Evolutionary conservation across 2,329 filamentous ascomycete species (phyloP).

Genomic region (Reticulascus tulasneorum): DNA sequence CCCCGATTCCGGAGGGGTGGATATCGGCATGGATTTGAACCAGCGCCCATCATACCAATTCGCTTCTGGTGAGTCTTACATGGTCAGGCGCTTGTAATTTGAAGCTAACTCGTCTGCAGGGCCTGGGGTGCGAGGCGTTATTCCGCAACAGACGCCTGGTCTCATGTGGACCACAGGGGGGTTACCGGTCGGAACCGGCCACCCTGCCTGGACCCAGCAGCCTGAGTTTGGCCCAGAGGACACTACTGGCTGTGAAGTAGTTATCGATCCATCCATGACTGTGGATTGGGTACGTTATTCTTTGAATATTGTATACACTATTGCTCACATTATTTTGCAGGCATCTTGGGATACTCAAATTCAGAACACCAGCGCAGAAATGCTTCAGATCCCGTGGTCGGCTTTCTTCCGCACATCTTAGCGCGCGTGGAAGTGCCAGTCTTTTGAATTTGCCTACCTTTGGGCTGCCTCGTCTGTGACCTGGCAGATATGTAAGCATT

Average conservation of each 20-base stretch:
- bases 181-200: background rate
- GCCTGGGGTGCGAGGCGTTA: background rate
- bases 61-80: slow-evolving; percentile 4
- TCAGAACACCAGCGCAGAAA: slow-evolving; percentile 19
- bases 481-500: too few relatives aligned
- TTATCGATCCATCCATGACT: background rate
- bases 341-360: slow-evolving; percentile 21
- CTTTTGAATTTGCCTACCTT: too few relatives aligned
- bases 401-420: slow-evolving; percentile 20
- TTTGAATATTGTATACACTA: background rate
- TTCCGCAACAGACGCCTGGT: background rate
- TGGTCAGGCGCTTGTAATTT: too few relatives aligned
- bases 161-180: background rate
- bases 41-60: slow-evolving; percentile 11
- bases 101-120: background rate
- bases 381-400: slow-evolving; percentile 21
- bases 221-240: background rate
- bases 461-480: too few relatives aligned
- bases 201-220: background rate
- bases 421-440: too few relatives aligned
- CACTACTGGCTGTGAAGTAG: background rate
- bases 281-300: slow-evolving; percentile 12
- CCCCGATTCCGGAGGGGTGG: slow-evolving; percentile 12
- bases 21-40: background rate
- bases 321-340: slow-evolving; percentile 5